Base-by-base conservation (phyloP, 2,329 filamentous ascomycete genomes). In the Hymenoscyphus linearis region DNA sequence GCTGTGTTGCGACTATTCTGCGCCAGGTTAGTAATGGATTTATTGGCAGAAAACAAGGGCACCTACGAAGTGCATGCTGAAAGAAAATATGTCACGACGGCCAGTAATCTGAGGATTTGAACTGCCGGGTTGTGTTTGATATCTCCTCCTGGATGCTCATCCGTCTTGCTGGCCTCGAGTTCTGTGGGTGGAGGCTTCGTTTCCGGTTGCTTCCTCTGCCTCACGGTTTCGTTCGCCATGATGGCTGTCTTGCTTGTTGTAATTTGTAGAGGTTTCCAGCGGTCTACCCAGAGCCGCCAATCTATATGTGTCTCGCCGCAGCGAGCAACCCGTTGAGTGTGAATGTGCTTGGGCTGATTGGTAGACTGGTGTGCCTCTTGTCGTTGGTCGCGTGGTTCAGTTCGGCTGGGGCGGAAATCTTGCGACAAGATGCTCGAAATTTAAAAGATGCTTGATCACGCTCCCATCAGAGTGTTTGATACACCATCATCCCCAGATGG, bases 1-100 rank as follows among this genome's bases (percentile, higher is more conserved):
- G 80, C 71, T 96, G 91, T 6, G 90, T 91, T 18, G 84, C 73
- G 68, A 84, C 83, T 69, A 89, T 85, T 16, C 85, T 88, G 66
- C 25, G 60, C 35, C n/a, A 50, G 64, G 66, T 73, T 59, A 71
- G 66, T 55, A 59, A 52, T 55, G 27, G 53, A 37, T 25, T 9
- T 35, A 10, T 9, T n/a, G 44, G 13, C 2, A 56, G 14, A 55
- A 34, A 52, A 34, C 16, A 16, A 4, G 53, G 13, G 10, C 13
- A 69, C 72, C 26, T 71, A 74, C 72, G 68, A 68, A 60, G 59
- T 62, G 62, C 68, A 69, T 26, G 63, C 67, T 12, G 65, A 62
- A 35, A 67, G 62, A 58, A 72, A 73, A 56, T 71, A 74, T 34
- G 64, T 62, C 12, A 69, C 57, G 27, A 69, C 63, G 4, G 68